Conservation (phyloP, 2,329 filamentous ascomycete genomes). For the Microsporum canis region DNA sequence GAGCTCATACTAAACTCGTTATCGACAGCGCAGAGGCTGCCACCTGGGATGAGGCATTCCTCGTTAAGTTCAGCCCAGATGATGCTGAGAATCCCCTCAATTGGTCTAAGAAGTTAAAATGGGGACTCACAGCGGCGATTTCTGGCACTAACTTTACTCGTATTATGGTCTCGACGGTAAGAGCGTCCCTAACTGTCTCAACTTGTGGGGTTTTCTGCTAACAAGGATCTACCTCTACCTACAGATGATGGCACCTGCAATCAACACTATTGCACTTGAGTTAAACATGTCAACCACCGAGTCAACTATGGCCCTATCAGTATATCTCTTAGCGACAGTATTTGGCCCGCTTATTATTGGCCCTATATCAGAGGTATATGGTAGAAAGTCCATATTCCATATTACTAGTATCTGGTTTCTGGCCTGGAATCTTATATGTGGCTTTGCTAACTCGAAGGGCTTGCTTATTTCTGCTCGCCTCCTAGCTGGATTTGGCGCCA, state of each 20-base stretch:
- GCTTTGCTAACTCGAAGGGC: constrained; percentile 41
- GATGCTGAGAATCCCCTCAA: constrained; percentile 41
- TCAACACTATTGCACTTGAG: constrained; percentile 43
- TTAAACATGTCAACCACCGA: constrained; percentile 40
- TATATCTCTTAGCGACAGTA: constrained; percentile 46
- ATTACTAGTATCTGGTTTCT: constrained; percentile 45
- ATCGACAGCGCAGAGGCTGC: not conserved
- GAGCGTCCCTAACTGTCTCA: not conserved
- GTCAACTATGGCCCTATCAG: constrained; percentile 41
- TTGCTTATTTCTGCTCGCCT: constrained; percentile 50
- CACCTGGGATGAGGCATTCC: not conserved
- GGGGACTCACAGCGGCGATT: constrained; percentile 45
- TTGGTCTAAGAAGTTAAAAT: constrained; percentile 47
- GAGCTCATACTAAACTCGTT: not conserved
- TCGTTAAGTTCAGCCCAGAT: constrained; percentile 27
- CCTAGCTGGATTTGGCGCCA: constrained; percentile 48
- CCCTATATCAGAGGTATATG: constrained; percentile 46
- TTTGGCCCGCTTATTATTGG: constrained; percentile 43
- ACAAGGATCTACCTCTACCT: not conserved
- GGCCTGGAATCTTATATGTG: constrained; percentile 50
- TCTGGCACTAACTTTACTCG: constrained; percentile 51
- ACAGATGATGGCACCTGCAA: constrained; percentile 44
- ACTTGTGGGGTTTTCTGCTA: not conserved
- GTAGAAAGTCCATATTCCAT: constrained; percentile 44
- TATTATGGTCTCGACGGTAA: constrained; percentile 46